Percentiles rank a stretch among this genome's conserved stretches.
Evolutionary conservation across 148 eudicot genomes (phyloP).

Genomic region (Persicaria tinctoria): DNA sequence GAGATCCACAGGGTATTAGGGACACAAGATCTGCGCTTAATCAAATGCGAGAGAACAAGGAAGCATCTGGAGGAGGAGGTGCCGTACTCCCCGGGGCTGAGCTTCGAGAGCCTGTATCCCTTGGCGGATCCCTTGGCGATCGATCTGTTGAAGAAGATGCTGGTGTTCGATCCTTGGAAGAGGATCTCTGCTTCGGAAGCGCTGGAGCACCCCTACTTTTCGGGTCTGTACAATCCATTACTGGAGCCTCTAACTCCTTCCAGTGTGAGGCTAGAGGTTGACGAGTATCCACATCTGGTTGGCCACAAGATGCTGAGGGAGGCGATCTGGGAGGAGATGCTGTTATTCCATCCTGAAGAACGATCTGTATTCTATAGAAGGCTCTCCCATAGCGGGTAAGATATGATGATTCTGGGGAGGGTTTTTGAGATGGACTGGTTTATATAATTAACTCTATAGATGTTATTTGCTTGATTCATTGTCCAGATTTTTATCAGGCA

Average conservation of each 20-base stretch:
- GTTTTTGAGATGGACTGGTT: too few relatives aligned
- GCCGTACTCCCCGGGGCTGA: background rate
- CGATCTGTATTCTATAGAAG: background rate
- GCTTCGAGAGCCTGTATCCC: slow-evolving; percentile 14
- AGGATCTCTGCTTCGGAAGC: slow-evolving; percentile 36
- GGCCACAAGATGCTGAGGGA: slow-evolving; percentile 22
- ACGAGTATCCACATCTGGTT: slow-evolving; percentile 5
- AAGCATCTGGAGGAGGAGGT: slow-evolving; percentile 13
- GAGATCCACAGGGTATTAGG: slow-evolving; percentile 24
- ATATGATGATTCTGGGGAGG: too few relatives aligned
- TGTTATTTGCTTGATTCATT: too few relatives aligned
- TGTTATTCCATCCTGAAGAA: background rate
- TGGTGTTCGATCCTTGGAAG: slow-evolving; percentile 28
- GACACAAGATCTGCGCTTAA: slow-evolving; percentile 16
- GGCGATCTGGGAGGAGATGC: slow-evolving; percentile 28
- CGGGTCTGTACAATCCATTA: slow-evolving; percentile 10
- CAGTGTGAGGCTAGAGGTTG: slow-evolving; percentile 16
- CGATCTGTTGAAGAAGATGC: slow-evolving; percentile 32
- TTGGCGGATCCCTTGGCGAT: slow-evolving; percentile 26
- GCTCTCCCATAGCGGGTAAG: too few relatives aligned
- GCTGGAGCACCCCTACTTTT: slow-evolving; percentile 33
- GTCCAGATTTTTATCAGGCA: too few relatives aligned
- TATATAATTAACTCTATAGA: too few relatives aligned
- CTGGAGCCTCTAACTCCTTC: background rate
- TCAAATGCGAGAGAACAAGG: slow-evolving; percentile 15